Percentiles rank a stretch among this genome's conserved stretches.
phyloP scores from a whole-genome alignment of 768 basidiomycete genomes.

The Boletellus sp. region DNA sequence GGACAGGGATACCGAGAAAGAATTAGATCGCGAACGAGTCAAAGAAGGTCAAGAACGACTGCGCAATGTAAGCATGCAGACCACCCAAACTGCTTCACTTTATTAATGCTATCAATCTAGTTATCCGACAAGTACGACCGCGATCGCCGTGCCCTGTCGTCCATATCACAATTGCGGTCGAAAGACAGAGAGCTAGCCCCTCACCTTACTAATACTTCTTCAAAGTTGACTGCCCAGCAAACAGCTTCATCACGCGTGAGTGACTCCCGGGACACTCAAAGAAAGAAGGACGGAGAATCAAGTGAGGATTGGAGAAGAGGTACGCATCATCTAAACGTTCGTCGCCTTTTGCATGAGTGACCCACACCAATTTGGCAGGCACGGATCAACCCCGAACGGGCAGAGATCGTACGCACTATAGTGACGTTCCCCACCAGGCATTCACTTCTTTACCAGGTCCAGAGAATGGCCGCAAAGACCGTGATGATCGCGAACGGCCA shows the following conservation, averaged over 20 bases:
- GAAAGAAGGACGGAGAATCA: constrained; percentile 68
- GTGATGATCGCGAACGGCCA: constrained; percentile 59
- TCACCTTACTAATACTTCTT: constrained; percentile 47
- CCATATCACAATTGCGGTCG: constrained; percentile 47
- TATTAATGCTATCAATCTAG: constrained; percentile 36
- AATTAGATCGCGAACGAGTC: constrained; percentile 57
- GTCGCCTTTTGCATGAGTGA: background rate
- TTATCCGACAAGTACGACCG: constrained; percentile 87
- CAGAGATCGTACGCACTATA: constrained; percentile 53
- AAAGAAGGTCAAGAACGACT: constrained; percentile 77
- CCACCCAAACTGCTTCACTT: background rate
- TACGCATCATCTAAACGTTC: constrained; percentile 31
- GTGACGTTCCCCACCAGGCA: background rate
- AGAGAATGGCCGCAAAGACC: constrained; percentile 54
- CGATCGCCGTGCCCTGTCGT: constrained; percentile 58
- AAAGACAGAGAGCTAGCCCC: constrained; percentile 69
- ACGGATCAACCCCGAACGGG: constrained; percentile 47
- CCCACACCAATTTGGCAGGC: constrained; percentile 28
- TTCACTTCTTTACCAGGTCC: constrained; percentile 36
- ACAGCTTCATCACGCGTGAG: constrained; percentile 45
- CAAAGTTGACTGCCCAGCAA: constrained; percentile 38
- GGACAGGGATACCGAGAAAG: constrained; percentile 44
- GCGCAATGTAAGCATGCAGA: constrained; percentile 50
- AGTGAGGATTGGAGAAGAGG: constrained; percentile 87
- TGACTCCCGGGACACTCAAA: constrained; percentile 57